A percentile compares a stretch with the other conserved stretches of the same genome.
phyloP scores from a whole-genome alignment of 805 yeast genomes.

The Pichia scutulata region DNA sequence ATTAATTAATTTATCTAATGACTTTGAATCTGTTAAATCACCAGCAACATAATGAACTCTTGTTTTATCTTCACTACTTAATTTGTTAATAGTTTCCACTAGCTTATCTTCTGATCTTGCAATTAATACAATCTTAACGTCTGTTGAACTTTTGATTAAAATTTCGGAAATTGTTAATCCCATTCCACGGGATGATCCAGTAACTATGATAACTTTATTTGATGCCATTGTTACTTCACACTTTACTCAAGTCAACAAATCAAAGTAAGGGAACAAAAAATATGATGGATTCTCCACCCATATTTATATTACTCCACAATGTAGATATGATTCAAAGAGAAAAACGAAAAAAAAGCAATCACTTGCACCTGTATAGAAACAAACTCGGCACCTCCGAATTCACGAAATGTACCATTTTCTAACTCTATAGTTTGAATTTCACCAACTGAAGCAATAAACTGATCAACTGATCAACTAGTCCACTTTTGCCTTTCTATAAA shows the following conservation, averaged over 20 bases:
- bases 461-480: too few species aligned
- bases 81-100: constrained; percentile 20
- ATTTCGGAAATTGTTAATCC: constrained; percentile 64
- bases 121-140: constrained; percentile 51
- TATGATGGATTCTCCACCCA: too few species aligned
- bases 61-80: constrained; percentile 41
- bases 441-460: too few species aligned
- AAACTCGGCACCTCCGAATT: not conserved
- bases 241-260: not conserved
- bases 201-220: constrained; percentile 32
- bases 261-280: too few species aligned
- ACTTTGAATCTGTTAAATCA: constrained; percentile 44
- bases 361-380: too few species aligned
- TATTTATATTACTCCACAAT: not conserved
- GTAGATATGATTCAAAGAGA: too few species aligned
- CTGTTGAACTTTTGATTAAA: constrained; percentile 32
- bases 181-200: constrained; percentile 72
- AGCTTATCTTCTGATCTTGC: constrained; percentile 58
- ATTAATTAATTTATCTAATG: constrained; percentile 4
- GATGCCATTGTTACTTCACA: not conserved
- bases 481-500: too few species aligned
- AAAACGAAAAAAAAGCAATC: not conserved
- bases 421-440: too few species aligned
- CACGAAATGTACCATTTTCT: too few species aligned
- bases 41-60: constrained; percentile 49